phyloP scores from a whole-genome alignment of 768 basidiomycete genomes.

The Pisolithus microcarpus region DNA sequence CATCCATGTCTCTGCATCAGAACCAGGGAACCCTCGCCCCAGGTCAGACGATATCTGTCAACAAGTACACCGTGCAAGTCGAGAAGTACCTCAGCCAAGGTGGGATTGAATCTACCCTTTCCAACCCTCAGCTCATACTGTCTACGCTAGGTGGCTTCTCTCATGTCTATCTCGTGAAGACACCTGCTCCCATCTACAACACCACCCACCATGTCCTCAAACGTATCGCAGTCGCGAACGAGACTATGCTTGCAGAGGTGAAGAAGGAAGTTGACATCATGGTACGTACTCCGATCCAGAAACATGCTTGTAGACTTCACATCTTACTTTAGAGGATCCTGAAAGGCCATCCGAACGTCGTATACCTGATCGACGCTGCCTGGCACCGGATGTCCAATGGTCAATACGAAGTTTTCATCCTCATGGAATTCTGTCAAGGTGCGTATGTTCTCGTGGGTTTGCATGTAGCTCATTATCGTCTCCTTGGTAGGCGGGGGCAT shows the following conservation, averaged over 20 bases:
- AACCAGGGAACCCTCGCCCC: slow-evolving; percentile 67
- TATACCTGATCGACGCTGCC: slow-evolving; percentile 92
- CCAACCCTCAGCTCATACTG: slow-evolving; percentile 8
- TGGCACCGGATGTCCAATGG: slow-evolving; percentile 82
- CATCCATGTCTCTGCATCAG: slow-evolving; percentile 40
- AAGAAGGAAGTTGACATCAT: slow-evolving; percentile 98
- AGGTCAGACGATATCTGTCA: slow-evolving; percentile 86
- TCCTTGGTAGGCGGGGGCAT: slow-evolving; percentile 77
- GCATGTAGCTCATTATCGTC: slow-evolving; percentile 6
- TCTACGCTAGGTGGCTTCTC: slow-evolving; percentile 80
- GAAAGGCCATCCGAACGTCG: slow-evolving; percentile 91
- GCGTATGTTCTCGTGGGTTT: slow-evolving; percentile 13
- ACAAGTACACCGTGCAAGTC: slow-evolving; percentile 84
- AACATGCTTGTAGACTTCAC: slow-evolving; percentile 20
- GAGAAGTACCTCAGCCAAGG: slow-evolving; percentile 96
- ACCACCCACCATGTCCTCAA: slow-evolving; percentile 96
- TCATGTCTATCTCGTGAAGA: slow-evolving; percentile 92
- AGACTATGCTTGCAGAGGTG: slow-evolving; percentile 85
- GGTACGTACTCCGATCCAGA: slow-evolving; percentile 44
- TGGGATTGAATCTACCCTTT: slow-evolving; percentile 23
- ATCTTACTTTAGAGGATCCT: slow-evolving; percentile 61
- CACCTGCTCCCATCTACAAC: slow-evolving; percentile 78
- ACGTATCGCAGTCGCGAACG: slow-evolving; percentile 87
- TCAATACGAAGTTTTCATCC: slow-evolving; percentile 91
- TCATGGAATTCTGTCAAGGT: slow-evolving; percentile 98